Evolutionary conservation across 345 rosid genomes (phyloP), one percentile per base, ranked within the genome.

Genomic region (Linum trigynum): DNA sequence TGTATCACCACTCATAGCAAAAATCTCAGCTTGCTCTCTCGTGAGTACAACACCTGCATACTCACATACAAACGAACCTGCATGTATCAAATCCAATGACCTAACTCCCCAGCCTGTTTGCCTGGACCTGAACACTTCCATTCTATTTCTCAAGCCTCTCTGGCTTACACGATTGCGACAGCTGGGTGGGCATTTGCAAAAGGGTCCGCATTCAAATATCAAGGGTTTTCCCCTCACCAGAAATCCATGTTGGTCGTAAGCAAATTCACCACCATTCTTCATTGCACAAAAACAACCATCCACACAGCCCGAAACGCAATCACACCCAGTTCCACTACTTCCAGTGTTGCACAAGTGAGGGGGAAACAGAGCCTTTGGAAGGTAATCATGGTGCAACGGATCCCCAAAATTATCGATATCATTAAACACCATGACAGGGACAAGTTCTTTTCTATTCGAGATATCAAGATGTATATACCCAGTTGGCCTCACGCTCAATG

Each of bases 101-200:
- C 99, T 78, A 65, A 94, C 96, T 61, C 89, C 97, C 97, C 97
- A 94, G 17, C 97, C 95, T 0, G 96, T 89, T 78, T 88, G 89
- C 61, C 76, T 77, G 3, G 99, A 88, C 81, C 97, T 84, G 77
- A 90, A 94, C 65, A 94, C 86, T 73, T 94, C 99, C 68, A 90
- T 73, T 55, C 83, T 84, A 63, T 77, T 75, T 67, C 77, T 85
- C 76, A 84, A 58, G 65, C 99, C 99, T 62, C 69, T 81, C 67
- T 90, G 99, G 37, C 87, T 57, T 11, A 87, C 91, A 59, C 97
- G 88, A 66, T 88, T 94, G 43, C 89, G 75, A 59, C 99, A 94
- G 64, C 17, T 70, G 0, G 88, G 91, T 38, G 97, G 96, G 39
- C 99, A 90, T 68, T 63, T 75, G 70, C 99, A 94, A 39, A 76